Conservation (phyloP, 208 protist genomes). For the Wallacemonas rigidus region DNA sequence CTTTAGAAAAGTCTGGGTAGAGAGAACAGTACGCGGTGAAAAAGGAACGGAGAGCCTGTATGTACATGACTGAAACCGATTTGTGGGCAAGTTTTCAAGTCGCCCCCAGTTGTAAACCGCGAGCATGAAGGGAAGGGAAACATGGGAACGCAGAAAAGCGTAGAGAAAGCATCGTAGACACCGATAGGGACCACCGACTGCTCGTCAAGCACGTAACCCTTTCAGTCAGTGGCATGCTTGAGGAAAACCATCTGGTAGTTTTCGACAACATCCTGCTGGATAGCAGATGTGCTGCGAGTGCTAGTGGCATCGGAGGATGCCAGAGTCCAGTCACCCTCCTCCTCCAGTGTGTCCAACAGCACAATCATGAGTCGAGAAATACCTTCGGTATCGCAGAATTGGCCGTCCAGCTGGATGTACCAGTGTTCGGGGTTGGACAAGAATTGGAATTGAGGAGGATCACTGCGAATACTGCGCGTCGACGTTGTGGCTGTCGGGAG, state of each 20-base stretch:
- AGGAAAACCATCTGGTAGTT: conserved; percentile 83
- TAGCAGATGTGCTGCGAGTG: conserved; percentile 30
- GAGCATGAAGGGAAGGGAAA: too few species aligned
- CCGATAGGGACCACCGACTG: neutral
- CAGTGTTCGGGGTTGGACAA: conserved; percentile 82
- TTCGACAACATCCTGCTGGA: conserved; percentile 69
- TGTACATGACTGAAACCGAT: conserved; percentile 8
- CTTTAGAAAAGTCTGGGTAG: too few species aligned
- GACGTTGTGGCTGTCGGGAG: conserved; percentile 80
- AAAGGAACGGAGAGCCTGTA: conserved; percentile 14
- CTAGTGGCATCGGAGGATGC: conserved; percentile 66
- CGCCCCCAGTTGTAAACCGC: too few species aligned
- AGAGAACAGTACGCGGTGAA: neutral
- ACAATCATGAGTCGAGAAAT: conserved; percentile 81
- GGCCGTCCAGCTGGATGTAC: conserved; percentile 77
- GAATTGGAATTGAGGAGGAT: conserved; percentile 71
- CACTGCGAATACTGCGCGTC: conserved; percentile 63
- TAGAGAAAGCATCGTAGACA: neutral
- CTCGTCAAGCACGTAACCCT: neutral
- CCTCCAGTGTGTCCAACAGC: conserved; percentile 85
- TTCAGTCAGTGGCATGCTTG: conserved; percentile 57
- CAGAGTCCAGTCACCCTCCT: conserved; percentile 86
- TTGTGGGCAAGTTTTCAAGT: neutral
- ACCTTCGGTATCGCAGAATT: conserved; percentile 83
- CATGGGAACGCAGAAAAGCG: neutral